Evolutionary conservation across 1,139 yeast genomes (phyloP).

Genomic region (Hansenula sp.): DNA sequence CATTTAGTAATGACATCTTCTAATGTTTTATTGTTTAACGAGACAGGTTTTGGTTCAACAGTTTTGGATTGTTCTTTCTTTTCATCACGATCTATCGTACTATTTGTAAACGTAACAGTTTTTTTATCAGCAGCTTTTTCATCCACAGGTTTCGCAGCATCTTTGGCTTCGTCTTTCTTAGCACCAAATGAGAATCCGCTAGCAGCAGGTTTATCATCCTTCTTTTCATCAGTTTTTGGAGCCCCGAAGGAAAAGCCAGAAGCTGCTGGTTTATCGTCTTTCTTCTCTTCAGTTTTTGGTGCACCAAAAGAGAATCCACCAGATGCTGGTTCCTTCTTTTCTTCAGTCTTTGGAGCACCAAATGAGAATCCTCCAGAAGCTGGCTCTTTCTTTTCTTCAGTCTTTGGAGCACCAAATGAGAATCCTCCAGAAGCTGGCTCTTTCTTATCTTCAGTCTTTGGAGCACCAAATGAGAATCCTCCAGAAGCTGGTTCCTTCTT

Average conservation of each 20-base stretch:
- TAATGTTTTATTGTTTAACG: slow-evolving; percentile 84
- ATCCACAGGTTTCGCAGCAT: slow-evolving; percentile 23
- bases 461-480: slow-evolving; percentile 9
- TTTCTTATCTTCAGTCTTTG: slow-evolving; percentile 25
- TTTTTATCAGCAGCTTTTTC: slow-evolving; percentile 23
- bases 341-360: slow-evolving; percentile 22
- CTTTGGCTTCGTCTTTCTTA: slow-evolving; percentile 15
- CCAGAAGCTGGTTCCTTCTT: slow-evolving; percentile 11
- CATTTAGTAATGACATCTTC: slow-evolving; percentile 92
- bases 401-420: slow-evolving; percentile 6
- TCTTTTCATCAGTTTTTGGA: slow-evolving; percentile 14
- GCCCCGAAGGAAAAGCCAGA: slow-evolving; percentile 23
- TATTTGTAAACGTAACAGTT: slow-evolving; percentile 19
- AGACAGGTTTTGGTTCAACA: slow-evolving; percentile 64
- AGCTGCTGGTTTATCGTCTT: slow-evolving; percentile 20
- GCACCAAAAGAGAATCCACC: slow-evolving; percentile 18
- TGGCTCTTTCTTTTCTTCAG: slow-evolving; percentile 17
- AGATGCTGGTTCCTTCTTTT: slow-evolving; percentile 14
- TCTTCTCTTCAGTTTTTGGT: slow-evolving; percentile 16
- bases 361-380: slow-evolving; percentile 23
- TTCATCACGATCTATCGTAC: slow-evolving; percentile 19
- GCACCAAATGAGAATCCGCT: slow-evolving; percentile 20
- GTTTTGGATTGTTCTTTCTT: slow-evolving; percentile 31
- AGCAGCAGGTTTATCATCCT: slow-evolving; percentile 5
- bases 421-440: slow-evolving; percentile 1